Conservation (phyloP, 805 yeast species). For the Teunomyces panamensis region DNA sequence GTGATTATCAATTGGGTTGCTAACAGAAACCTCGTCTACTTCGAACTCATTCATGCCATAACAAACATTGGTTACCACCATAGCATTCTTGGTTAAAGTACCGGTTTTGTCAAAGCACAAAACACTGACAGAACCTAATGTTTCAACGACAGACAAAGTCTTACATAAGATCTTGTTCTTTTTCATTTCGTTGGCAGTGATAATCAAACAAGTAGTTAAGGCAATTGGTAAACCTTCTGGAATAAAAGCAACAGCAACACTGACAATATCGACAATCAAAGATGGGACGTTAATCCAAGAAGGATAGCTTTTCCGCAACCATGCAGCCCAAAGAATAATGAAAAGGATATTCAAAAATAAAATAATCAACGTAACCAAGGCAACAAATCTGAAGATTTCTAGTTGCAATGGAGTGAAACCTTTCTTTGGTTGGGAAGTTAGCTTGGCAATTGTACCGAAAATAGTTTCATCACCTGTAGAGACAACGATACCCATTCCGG, state of each 20-base stretch:
- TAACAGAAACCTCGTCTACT: slow-evolving; percentile 10
- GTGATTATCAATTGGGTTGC: not conserved
- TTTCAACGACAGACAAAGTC: slow-evolving; percentile 49
- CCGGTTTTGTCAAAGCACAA: slow-evolving; percentile 45
- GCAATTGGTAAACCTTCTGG: slow-evolving; percentile 55
- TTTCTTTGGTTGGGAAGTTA: slow-evolving; percentile 38
- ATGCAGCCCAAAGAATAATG: slow-evolving; percentile 42
- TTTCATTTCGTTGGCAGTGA: slow-evolving; percentile 48
- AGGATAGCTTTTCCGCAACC: slow-evolving; percentile 36
- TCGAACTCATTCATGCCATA: slow-evolving; percentile 11
- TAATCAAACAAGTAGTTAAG: slow-evolving; percentile 46
- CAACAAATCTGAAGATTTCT: slow-evolving; percentile 38
- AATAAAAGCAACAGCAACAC: slow-evolving; percentile 47
- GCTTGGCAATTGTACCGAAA: slow-evolving; percentile 45
- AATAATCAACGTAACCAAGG: slow-evolving; percentile 18
- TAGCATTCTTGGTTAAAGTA: slow-evolving; percentile 49
- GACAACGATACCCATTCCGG: slow-evolving; percentile 43
- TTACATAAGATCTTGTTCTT: slow-evolving; percentile 44
- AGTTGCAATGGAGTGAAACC: slow-evolving; percentile 41
- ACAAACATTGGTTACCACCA: slow-evolving; percentile 36
- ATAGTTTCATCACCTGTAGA: slow-evolving; percentile 44
- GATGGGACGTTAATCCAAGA: slow-evolving; percentile 41
- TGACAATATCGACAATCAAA: slow-evolving; percentile 42
- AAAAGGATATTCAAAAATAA: slow-evolving; percentile 27
- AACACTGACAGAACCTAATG: slow-evolving; percentile 54